Evolutionary conservation across 768 basidiomycete genomes (phyloP).

Genomic region (Serpula lacrymans): DNA sequence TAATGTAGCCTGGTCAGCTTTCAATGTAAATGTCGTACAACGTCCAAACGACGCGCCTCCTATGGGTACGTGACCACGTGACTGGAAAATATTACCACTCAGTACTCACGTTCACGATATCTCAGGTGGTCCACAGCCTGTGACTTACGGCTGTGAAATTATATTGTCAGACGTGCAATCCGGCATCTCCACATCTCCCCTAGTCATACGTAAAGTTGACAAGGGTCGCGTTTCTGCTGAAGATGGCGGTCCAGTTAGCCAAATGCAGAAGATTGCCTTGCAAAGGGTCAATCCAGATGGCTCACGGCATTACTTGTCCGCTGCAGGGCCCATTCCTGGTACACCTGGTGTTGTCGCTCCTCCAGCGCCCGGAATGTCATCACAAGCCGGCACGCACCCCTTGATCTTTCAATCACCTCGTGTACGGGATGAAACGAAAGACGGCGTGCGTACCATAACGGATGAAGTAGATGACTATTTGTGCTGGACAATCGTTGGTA

Average conservation of each 20-base stretch:
- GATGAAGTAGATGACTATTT: constrained; percentile 95
- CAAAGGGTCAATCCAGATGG: constrained; percentile 81
- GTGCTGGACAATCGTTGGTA: constrained; percentile 95
- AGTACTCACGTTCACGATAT: constrained; percentile 39
- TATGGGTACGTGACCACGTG: constrained; percentile 64
- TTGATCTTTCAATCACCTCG: constrained; percentile 77
- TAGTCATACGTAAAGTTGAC: constrained; percentile 90
- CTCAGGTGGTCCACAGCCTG: constrained; percentile 69
- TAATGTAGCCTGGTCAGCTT: constrained; percentile 90
- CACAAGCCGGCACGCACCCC: constrained; percentile 78
- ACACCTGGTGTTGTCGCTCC: constrained; percentile 65
- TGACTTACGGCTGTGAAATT: constrained; percentile 90
- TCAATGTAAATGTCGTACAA: constrained; percentile 87
- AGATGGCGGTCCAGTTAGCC: constrained; percentile 89
- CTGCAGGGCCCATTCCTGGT: constrained; percentile 80
- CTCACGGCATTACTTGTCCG: constrained; percentile 82
- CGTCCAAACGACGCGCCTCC: constrained; percentile 63
- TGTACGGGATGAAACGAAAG: constrained; percentile 78
- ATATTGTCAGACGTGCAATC: constrained; percentile 81
- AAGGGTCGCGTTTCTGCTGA: constrained; percentile 85
- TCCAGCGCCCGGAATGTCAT: constrained; percentile 71
- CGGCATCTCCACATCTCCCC: constrained; percentile 80
- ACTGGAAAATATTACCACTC: constrained; percentile 34
- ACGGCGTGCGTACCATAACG: constrained; percentile 68
- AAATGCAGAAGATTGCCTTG: constrained; percentile 95